These are phyloP conservation scores for Cichorium intybus DNA, from an alignment of 140 eudicot genomes.

Conservation along the genomic window DNA sequence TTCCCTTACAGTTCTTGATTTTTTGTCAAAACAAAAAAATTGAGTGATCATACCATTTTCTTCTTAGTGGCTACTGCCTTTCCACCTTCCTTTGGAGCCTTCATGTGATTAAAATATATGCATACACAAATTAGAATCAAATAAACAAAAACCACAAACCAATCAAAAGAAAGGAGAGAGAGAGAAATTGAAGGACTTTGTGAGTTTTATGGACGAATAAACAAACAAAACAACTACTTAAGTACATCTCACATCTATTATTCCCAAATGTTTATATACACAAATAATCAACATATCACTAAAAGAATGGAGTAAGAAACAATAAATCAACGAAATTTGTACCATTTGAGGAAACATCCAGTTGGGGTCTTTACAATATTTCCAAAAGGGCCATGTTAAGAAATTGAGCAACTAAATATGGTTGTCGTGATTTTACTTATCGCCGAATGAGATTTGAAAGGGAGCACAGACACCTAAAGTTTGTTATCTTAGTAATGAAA, in stretches of 20 bases:
- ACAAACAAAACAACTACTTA: not conserved
- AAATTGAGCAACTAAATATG: too few species aligned
- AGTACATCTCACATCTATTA: not conserved
- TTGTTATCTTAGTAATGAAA: too few species aligned
- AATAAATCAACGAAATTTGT: too few species aligned
- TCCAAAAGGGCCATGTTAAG: too few species aligned
- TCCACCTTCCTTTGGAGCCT: conserved; percentile 51
- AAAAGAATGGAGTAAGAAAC: too few species aligned
- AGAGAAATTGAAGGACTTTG: not conserved
- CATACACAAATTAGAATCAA: not conserved
- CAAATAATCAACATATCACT: not conserved
- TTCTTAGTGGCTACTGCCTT: conserved; percentile 39
- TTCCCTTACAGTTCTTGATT: too few species aligned
- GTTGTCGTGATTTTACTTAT: too few species aligned
- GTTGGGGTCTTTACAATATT: too few species aligned
- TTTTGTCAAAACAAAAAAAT: not conserved
- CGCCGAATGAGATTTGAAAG: too few species aligned
- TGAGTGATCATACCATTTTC: conserved; percentile 31
- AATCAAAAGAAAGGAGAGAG: not conserved
- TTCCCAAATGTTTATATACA: not conserved
- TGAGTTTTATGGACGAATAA: not conserved
- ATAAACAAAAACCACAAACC: not conserved
- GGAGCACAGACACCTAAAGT: too few species aligned
- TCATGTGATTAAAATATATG: not conserved
- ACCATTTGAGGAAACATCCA: too few species aligned